Base-by-base conservation (phyloP, 1,139 yeast genomes). In the Suhomyces wounanorum region DNA sequence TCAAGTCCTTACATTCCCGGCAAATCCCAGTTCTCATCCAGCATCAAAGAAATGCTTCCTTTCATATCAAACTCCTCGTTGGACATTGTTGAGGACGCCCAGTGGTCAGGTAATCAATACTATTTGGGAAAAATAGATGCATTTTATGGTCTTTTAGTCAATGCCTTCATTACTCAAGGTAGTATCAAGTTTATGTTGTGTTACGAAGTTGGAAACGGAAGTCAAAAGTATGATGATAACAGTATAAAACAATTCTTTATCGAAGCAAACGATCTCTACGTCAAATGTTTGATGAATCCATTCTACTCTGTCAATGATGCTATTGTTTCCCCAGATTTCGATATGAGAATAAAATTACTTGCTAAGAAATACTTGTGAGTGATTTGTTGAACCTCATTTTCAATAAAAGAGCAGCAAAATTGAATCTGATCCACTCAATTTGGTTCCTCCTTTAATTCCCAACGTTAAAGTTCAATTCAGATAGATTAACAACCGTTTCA, bases 121-220 rank as follows among this genome's bases (percentile, higher is more conserved):
- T 81, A 89, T 61, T 71, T 91, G 55, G 94, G 94, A 44, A 82
- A 83, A 46, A 82, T 94, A 16, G 99, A 94, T 69, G 84, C 87
- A 44, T 94, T 91, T 67, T 89, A 92, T 65, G 95, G 95, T 3
- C 82, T 86, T 55, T 73, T 78, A 52, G 83, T 94, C 18, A 87
- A 90, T 49, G 96, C 95, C 11, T 94, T 84, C 65, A 77, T 92
- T 33, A 90, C 97, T 0, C 94, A 92, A 51, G 96, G 97, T 3
- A 92, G 89, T 61, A 81, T 89, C 58, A 90, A 91, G 64, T 82
- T 94, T 55, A 71, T 95, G 40, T 77, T 95, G 56, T 80, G 95
- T 43, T 94, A 89, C 63, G 95, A 89, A 55, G 65, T 74, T 44
- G 39, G 43, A 26, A 28, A 49, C 41, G 46, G 50, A 8, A 30